Evolutionary conservation across 73 alveolate genomes (phyloP).

Genomic region (Stentor coeruleus): DNA sequence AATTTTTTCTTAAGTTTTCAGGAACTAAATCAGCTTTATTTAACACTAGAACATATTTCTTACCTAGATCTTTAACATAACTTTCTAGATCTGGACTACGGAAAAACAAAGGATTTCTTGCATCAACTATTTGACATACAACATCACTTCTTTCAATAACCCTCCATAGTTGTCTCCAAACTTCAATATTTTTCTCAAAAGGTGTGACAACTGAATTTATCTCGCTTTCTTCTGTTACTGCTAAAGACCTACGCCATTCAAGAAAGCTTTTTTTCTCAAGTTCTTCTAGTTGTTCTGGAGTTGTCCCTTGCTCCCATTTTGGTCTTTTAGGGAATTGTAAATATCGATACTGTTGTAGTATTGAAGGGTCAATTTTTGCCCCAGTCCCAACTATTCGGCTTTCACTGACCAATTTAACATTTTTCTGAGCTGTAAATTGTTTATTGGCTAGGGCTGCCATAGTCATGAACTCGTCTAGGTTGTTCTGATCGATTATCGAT

Average conservation of each 20-base stretch:
- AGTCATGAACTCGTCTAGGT: constrained; percentile 88
- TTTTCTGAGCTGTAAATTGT: constrained; percentile 82
- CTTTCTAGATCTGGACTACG: constrained; percentile 88
- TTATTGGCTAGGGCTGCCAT: constrained; percentile 87
- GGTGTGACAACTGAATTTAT: constrained; percentile 92
- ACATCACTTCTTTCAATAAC: constrained; percentile 91
- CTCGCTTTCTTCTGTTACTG: constrained; percentile 91
- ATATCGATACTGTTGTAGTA: constrained; percentile 33
- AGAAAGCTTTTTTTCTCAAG: constrained; percentile 90
- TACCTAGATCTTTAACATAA: constrained; percentile 77
- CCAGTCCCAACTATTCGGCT: constrained; percentile 36
- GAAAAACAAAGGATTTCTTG: constrained; percentile 94
- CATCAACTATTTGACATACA: constrained; percentile 93
- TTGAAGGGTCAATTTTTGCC: constrained; percentile 19
- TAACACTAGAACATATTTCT: constrained; percentile 53
- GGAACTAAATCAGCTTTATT: constrained; percentile 95
- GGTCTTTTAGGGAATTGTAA: constrained; percentile 93
- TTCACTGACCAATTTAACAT: constrained; percentile 51
- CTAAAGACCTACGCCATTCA: constrained; percentile 95
- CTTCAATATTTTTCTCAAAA: constrained; percentile 96
- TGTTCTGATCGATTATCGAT: constrained; percentile 87
- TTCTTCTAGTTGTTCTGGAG: constrained; percentile 70
- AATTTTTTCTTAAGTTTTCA: constrained; percentile 79
- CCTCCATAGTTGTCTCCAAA: constrained; percentile 98
- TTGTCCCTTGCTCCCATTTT: constrained; percentile 83